Evolutionary conservation across 2,329 filamentous ascomycete genomes (phyloP).

Genomic region (Aureobasidium sp.): DNA sequence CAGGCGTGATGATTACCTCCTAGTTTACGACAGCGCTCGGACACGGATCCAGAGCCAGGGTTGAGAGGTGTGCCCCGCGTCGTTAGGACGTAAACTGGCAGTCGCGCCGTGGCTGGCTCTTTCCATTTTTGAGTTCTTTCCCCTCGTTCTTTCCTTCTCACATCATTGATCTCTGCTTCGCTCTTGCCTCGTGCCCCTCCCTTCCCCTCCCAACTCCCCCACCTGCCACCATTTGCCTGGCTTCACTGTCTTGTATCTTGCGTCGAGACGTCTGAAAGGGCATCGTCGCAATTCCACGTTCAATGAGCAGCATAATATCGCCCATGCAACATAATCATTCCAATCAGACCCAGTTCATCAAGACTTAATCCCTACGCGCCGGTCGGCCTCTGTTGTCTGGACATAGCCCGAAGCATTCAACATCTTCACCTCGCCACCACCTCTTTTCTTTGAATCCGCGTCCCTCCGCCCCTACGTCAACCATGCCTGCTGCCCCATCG

Average conservation of each 20-base stretch:
- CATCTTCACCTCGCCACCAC: conserved; percentile 16
- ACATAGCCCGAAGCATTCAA: conserved; percentile 16
- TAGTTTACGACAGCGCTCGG: conserved; percentile 9
- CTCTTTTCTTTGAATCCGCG: not conserved
- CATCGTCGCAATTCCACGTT: conserved; percentile 12
- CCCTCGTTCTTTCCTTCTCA: conserved; percentile 22
- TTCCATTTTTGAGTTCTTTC: conserved; percentile 8
- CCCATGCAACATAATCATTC: conserved; percentile 20
- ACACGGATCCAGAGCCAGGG: not conserved
- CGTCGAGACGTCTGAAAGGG: conserved; percentile 12
- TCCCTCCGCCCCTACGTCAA: not conserved
- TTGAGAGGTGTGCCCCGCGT: conserved; percentile 1
- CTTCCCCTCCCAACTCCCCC: conserved; percentile 14
- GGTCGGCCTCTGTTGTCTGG: conserved; percentile 22
- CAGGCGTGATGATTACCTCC: conserved; percentile 1
- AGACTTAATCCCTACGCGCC: conserved; percentile 31
- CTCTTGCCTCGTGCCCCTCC: not conserved
- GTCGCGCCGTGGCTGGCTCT: not conserved
- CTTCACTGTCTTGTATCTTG: not conserved
- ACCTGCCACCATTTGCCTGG: not conserved
- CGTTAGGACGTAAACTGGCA: not conserved
- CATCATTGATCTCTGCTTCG: conserved; percentile 14
- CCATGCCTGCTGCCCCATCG: conserved; percentile 60
- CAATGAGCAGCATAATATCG: conserved; percentile 19
- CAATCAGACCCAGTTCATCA: conserved; percentile 21